Percentiles rank a stretch among this genome's conserved stretches.
Conservation (phyloP, 2,329 filamentous ascomycete species). For the Furcasterigmium sp. region DNA sequence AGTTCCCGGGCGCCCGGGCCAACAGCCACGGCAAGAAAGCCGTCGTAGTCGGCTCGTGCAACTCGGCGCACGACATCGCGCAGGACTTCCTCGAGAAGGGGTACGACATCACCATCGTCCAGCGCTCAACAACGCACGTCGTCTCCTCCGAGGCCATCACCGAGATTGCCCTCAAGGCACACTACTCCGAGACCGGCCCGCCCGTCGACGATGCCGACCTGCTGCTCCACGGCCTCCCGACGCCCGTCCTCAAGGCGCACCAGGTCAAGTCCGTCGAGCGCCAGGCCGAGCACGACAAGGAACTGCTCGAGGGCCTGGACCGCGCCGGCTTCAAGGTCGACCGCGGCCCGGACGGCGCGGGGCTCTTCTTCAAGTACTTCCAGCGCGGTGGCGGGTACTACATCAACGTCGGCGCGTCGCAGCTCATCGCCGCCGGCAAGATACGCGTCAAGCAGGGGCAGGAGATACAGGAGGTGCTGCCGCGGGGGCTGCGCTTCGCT, state of each 20-base stretch:
- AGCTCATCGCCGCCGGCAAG: slow-evolving; percentile 58
- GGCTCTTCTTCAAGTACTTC: slow-evolving; percentile 58
- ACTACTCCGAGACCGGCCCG: slow-evolving; percentile 48
- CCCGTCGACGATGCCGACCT: slow-evolving; percentile 64
- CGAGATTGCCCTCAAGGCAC: slow-evolving; percentile 45
- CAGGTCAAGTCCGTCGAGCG: slow-evolving; percentile 37
- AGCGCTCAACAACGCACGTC: slow-evolving; percentile 61
- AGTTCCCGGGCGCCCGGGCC: slow-evolving; percentile 47
- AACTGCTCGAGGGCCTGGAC: slow-evolving; percentile 36
- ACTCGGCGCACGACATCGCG: slow-evolving; percentile 64
- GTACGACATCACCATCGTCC: slow-evolving; percentile 63
- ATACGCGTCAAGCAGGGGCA: slow-evolving; percentile 58
- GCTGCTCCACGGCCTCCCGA: slow-evolving; percentile 50
- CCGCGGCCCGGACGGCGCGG: slow-evolving; percentile 48
- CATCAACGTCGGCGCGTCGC: slow-evolving; percentile 60
- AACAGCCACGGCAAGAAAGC: slow-evolving; percentile 50
- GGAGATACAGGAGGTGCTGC: slow-evolving; percentile 46
- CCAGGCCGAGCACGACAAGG: slow-evolving; percentile 29
- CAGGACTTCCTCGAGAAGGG: slow-evolving; percentile 64
- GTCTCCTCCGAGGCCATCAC: slow-evolving; percentile 49
- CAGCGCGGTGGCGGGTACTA: slow-evolving; percentile 66
- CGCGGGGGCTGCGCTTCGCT: slow-evolving; percentile 37
- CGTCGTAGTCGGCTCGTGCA: slow-evolving; percentile 63
- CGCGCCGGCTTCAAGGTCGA: slow-evolving; percentile 58
- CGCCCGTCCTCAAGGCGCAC: slow-evolving; percentile 53